Conservation (phyloP, 2,329 filamentous ascomycete species). For the Xylariaceae sp. region DNA sequence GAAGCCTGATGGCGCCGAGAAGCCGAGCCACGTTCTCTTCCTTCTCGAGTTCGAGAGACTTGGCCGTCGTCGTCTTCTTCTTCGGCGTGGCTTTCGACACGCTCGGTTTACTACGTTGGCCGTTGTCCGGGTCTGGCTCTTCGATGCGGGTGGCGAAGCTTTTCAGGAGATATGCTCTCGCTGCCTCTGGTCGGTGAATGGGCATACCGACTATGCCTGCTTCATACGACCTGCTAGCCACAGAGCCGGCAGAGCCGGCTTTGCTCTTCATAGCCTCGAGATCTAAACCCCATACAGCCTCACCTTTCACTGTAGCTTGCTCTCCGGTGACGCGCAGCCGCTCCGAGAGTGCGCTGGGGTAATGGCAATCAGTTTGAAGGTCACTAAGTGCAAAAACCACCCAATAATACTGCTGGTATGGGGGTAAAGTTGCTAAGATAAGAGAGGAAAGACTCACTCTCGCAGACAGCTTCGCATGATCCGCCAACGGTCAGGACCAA, state of each 20-base stretch:
- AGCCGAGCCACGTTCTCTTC: constrained; percentile 64
- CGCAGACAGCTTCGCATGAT: constrained; percentile 55
- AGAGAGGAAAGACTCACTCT: constrained; percentile 26
- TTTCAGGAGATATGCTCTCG: constrained; percentile 52
- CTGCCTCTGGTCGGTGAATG: constrained; percentile 68
- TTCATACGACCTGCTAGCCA: constrained; percentile 25
- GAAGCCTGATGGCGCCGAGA: constrained; percentile 63
- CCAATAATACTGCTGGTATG: too few species aligned
- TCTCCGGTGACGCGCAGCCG: constrained; percentile 39
- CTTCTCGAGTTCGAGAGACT: constrained; percentile 53
- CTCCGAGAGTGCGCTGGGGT: constrained; percentile 43
- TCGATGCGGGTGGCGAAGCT: constrained; percentile 57
- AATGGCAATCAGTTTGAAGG: constrained; percentile 1
- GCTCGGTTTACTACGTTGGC: too few species aligned
- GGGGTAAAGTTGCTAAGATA: too few species aligned
- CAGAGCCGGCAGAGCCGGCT: constrained; percentile 26
- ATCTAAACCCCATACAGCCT: constrained; percentile 58
- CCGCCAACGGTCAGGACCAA: constrained; percentile 57
- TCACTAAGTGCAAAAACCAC: too few species aligned
- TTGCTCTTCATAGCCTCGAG: constrained; percentile 44
- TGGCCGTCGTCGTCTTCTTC: constrained; percentile 37
- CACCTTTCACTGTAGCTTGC: constrained; percentile 39
- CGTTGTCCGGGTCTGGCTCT: too few species aligned
- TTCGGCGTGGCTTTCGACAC: constrained; percentile 22
- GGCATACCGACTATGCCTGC: constrained; percentile 52